These are phyloP conservation scores for Rhododendron ferrugineum DNA, from an alignment of 148 eudicot genomes.

Conservation along the genomic window DNA sequence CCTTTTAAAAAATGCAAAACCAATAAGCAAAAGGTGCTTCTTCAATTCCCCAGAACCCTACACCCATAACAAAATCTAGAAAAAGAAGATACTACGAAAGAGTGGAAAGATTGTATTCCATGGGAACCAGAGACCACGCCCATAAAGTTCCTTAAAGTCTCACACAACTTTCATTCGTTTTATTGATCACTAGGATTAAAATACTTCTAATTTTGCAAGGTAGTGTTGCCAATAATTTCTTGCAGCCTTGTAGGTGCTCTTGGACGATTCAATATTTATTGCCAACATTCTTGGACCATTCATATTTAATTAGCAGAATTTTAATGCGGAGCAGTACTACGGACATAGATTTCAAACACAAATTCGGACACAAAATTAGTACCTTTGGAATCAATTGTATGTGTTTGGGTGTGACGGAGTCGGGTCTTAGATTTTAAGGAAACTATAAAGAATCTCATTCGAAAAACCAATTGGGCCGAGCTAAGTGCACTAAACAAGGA, in stretches of 20 bases:
- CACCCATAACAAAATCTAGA: neutral
- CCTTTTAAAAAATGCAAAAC: neutral
- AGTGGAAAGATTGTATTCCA: neutral
- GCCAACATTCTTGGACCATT: neutral
- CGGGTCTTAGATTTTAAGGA: neutral
- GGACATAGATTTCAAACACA: neutral
- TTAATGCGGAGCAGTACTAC: neutral
- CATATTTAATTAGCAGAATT: neutral
- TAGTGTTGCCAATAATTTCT: neutral
- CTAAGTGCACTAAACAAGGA: neutral
- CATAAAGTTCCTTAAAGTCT: neutral
- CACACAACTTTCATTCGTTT: neutral
- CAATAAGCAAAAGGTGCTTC: neutral
- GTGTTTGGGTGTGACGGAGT: neutral
- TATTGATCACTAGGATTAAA: neutral
- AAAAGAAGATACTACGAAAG: neutral
- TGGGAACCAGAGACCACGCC: conserved; percentile 6
- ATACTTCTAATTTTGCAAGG: neutral
- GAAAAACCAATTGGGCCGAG: neutral
- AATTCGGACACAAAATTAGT: too few relatives aligned
- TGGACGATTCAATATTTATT: neutral
- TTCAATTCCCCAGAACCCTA: neutral
- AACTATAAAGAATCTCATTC: neutral
- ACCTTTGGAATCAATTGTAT: neutral
- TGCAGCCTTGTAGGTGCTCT: neutral